Evolutionary conservation across 768 basidiomycete genomes (phyloP), one percentile per base, ranked within the genome.

Genomic region (Mycena indigotica): DNA sequence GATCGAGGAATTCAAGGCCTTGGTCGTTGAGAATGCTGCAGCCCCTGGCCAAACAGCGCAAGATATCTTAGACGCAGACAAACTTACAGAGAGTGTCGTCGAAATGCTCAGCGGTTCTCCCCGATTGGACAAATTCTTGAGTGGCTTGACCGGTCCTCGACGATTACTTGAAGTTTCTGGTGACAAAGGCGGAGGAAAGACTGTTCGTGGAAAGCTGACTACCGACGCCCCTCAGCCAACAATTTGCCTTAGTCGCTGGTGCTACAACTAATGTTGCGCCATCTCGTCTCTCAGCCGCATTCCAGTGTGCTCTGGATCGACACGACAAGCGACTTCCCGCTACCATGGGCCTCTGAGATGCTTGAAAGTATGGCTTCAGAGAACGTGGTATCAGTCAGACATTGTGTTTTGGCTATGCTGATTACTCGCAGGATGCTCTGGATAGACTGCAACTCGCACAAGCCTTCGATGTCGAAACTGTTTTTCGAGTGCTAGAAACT

Each of bases 81-180:
- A 44, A 41, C 55, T 56, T 5, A 50, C 51, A 17, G 64, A 64
- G 13, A 65, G 67, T 38, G 56, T 56, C 24, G 55, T 63, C 24
- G 60, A 62, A 19, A 63, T 77, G 28, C 64, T 64, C 4, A 73
- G 67, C 44, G 84, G 85, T 13, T 66, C 85, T 2, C 67, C 67
- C 3, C 74, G 75, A 44, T 70, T 89, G 24, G 87, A 90, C 64
- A 67, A 66, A 13, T 66, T 89, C 12, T 71, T 89, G 19, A 69
- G 68, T 24, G 81, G 81, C 1, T 76, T 87, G 51, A 75, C 75
- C n/a, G 72, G 74, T 24, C 25, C 57, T 19, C 72, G 77, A 45
- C 77, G 77, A 23, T 75, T 92, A 15, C 73, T 89, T 50, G 89
- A 92, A 65, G 75, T 92, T 32, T 85, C 88, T 26, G 91, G 90